Evolutionary conservation across 805 yeast genomes (phyloP).

Genomic region (Komagataella kurtzmanii): DNA sequence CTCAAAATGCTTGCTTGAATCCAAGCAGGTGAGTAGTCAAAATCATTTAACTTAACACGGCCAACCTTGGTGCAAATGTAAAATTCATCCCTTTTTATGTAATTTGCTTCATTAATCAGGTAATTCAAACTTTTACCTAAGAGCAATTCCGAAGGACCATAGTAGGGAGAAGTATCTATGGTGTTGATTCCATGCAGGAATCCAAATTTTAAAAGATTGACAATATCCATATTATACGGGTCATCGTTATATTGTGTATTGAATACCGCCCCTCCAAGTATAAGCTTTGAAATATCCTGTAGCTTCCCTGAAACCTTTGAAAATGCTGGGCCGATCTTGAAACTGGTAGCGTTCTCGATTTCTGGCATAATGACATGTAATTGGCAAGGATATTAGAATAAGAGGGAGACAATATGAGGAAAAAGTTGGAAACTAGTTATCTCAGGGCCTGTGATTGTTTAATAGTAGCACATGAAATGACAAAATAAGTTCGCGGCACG

Average conservation of each 20-base stretch:
- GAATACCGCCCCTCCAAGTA: conserved; percentile 84
- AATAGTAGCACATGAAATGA: too few relatives aligned
- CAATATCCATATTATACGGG: conserved; percentile 47
- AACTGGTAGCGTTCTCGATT: neutral
- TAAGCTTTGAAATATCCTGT: conserved; percentile 35
- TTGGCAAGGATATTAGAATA: neutral
- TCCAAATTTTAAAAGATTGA: conserved; percentile 42
- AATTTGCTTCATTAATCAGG: conserved; percentile 18
- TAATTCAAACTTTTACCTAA: conserved; percentile 51
- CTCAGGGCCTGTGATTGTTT: too few relatives aligned
- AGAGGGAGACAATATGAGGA: neutral
- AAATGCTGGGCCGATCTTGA: neutral
- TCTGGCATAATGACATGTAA: neutral
- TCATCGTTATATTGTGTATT: conserved; percentile 66
- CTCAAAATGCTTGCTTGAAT: conserved; percentile 52
- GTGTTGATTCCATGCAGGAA: conserved; percentile 61
- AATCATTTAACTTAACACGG: conserved; percentile 49
- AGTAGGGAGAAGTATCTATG: conserved; percentile 86
- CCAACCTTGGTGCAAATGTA: conserved; percentile 83
- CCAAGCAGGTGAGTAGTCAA: conserved; percentile 56
- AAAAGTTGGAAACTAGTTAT: neutral
- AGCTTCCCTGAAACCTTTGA: conserved; percentile 9
- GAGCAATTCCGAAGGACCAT: conserved; percentile 75
- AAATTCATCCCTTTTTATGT: conserved; percentile 44
- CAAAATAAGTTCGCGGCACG: too few relatives aligned